Conservation (phyloP, 208 protist genomes). For the Crithidia mellificae region DNA sequence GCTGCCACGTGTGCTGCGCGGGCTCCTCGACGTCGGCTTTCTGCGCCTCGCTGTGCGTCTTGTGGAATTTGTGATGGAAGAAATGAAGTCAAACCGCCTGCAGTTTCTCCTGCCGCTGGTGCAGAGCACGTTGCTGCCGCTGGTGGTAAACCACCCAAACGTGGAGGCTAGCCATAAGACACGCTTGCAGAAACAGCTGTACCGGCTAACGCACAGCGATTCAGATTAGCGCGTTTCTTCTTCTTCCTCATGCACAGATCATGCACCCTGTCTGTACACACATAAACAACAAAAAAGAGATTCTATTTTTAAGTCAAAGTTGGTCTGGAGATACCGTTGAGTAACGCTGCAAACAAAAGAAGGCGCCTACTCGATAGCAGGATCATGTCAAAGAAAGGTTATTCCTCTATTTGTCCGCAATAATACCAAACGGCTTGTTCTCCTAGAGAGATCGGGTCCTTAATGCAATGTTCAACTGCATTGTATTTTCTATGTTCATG, state of each 20-base stretch:
- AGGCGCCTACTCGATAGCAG: no score
- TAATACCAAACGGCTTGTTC: no score
- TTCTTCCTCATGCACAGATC: no score
- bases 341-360: no score
- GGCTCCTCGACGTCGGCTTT: slow-evolving; percentile 72
- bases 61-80: slow-evolving; percentile 83
- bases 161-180: slow-evolving; percentile 65
- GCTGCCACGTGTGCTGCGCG: slow-evolving; percentile 59
- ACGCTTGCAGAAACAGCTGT: slow-evolving; percentile 52
- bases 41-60: slow-evolving; percentile 66
- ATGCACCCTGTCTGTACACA: no score
- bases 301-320: no score
- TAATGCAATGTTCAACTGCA: no score
- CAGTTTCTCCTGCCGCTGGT: slow-evolving; percentile 46
- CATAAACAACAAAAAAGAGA: background rate
- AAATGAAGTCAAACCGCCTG: slow-evolving; percentile 64
- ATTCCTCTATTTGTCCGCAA: no score
- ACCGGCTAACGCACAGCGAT: slow-evolving; percentile 77
- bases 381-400: no score
- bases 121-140: slow-evolving; percentile 52
- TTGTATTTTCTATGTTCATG: no score
- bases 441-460: no score
- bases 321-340: no score
- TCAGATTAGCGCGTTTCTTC: slow-evolving; percentile 78
- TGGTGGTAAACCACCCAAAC: slow-evolving; percentile 35